phyloP scores from a whole-genome alignment of 306 rosid genomes.

The Adenanthera pavonina region DNA sequence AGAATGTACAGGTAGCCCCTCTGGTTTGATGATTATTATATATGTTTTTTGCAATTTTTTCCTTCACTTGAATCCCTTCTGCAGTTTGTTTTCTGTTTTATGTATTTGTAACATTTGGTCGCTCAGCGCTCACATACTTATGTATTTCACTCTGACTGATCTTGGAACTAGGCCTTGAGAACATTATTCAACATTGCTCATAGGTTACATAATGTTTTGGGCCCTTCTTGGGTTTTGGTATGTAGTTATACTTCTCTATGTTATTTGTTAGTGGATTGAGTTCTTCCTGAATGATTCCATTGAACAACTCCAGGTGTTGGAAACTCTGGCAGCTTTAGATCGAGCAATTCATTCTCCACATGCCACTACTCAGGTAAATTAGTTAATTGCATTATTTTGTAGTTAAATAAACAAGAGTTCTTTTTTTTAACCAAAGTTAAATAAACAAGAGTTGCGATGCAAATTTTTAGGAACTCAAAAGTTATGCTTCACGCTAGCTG shows the following conservation, averaged over 20 bases:
- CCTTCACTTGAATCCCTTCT: neutral
- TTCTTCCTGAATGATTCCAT: constrained; percentile 32
- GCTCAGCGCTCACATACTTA: constrained; percentile 19
- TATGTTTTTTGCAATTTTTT: constrained; percentile 25
- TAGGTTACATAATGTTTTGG: constrained; percentile 92
- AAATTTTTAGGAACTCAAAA: constrained; percentile 32
- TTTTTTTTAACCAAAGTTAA: too few species aligned
- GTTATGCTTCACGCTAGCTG: constrained; percentile 16
- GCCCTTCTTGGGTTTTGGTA: constrained; percentile 99
- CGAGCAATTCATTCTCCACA: constrained; percentile 97
- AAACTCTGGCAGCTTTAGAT: constrained; percentile 95
- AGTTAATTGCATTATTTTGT: neutral
- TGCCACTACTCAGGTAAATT: constrained; percentile 90
- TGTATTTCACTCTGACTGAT: constrained; percentile 34
- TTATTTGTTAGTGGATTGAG: constrained; percentile 21
- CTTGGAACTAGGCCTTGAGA: constrained; percentile 81
- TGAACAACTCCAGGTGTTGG: constrained; percentile 74
- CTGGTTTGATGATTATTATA: constrained; percentile 31
- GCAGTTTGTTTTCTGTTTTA: constrained; percentile 17
- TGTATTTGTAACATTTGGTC: constrained; percentile 36
- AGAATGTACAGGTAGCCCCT: constrained; percentile 87
- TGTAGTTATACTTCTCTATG: constrained; percentile 40
- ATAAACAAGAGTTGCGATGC: neutral
- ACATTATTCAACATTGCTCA: constrained; percentile 98
- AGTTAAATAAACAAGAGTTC: constrained; percentile 5